phyloP scores from a whole-genome alignment of 441 rosid species.

The Populus hybrid region DNA sequence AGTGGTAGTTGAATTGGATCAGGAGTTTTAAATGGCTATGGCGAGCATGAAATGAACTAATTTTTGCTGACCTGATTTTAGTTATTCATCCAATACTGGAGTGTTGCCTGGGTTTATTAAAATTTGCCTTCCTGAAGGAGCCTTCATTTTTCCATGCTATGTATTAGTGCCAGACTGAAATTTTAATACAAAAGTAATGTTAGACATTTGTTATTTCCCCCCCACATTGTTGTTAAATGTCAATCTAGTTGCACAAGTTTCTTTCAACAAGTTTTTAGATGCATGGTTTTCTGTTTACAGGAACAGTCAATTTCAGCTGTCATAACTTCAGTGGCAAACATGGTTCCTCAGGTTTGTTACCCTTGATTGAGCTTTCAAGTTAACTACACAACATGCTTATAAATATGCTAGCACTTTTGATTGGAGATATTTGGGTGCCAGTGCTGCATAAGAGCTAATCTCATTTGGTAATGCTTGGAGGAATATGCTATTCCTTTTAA shows the following conservation, averaged over 20 bases:
- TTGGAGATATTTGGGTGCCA: no score
- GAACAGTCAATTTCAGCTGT: conserved; percentile 92
- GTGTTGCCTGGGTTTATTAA: background rate
- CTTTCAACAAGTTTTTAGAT: background rate
- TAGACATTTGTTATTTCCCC: background rate
- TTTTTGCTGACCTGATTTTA: conserved; percentile 1
- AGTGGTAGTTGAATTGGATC: background rate
- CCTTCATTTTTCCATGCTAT: background rate
- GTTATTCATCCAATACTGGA: background rate
- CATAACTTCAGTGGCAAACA: conserved; percentile 78
- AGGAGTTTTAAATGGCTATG: background rate
- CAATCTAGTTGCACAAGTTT: background rate
- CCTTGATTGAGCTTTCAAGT: conserved; percentile 1
- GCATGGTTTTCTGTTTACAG: conserved; percentile 39
- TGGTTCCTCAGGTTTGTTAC: conserved; percentile 78
- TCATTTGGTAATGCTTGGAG: background rate
- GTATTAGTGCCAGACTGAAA: conserved; percentile 3
- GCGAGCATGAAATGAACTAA: conserved; percentile 3
- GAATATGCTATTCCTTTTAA: background rate
- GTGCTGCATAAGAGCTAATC: background rate
- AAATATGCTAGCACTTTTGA: no score
- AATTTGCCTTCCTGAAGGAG: background rate
- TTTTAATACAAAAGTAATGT: background rate
- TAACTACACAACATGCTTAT: background rate
- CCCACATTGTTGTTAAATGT: background rate